Percentiles rank a stretch among this genome's conserved stretches.
phyloP scores from a whole-genome alignment of 208 protist species.

The Leishmania lainsoni region DNA sequence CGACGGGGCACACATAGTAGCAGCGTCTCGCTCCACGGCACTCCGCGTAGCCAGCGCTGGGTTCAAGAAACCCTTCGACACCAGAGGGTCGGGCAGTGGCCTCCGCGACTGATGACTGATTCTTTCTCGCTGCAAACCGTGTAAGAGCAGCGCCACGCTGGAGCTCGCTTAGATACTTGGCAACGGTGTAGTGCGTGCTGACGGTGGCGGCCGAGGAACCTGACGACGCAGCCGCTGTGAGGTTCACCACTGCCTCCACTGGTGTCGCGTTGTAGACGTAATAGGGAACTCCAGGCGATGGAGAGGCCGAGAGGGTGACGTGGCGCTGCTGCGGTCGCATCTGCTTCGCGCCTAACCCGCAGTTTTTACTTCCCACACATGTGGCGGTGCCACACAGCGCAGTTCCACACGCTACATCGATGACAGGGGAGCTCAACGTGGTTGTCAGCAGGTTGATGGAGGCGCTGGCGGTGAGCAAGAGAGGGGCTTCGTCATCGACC shows the following conservation, averaged over 20 bases:
- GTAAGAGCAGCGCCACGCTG: slow-evolving; percentile 1
- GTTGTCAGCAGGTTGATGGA: background rate
- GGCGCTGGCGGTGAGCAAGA: slow-evolving; percentile 16
- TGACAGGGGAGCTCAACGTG: background rate
- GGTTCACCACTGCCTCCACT: slow-evolving; percentile 5
- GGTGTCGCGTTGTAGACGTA: background rate
- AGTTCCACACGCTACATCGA: background rate
- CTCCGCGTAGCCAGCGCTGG: slow-evolving; percentile 14
- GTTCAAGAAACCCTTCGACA: background rate
- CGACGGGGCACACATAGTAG: slow-evolving; percentile 50
- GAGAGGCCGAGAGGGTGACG: background rate
- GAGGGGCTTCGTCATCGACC: slow-evolving; percentile 9
- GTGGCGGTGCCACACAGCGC: background rate
- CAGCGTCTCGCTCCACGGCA: slow-evolving; percentile 34
- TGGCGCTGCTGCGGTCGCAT: background rate
- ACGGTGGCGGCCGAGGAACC: background rate
- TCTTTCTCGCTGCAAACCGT: background rate
- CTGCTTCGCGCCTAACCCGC: no score
- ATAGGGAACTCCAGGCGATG: background rate
- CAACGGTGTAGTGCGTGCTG: slow-evolving; percentile 7
- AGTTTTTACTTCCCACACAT: background rate
- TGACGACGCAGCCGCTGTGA: background rate
- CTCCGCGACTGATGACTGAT: background rate
- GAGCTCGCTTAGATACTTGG: slow-evolving; percentile 9
- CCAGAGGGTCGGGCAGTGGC: background rate